Evolutionary conservation across 1,284 basidiomycete genomes (phyloP).

Genomic region (Cutaneotrichosporon sp.): DNA sequence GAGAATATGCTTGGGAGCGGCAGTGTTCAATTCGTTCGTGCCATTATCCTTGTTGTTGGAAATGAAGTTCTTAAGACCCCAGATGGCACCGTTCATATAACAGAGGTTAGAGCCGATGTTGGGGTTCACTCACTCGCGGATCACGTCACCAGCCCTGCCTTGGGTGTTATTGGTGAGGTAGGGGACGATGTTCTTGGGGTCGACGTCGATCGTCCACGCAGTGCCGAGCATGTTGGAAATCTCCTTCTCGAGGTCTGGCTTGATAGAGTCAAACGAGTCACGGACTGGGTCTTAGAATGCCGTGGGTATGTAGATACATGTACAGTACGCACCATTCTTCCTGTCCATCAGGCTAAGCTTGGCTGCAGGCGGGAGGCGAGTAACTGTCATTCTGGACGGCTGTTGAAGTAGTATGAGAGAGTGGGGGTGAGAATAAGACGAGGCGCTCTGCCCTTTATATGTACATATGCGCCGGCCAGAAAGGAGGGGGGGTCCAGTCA

Average conservation of each 20-base stretch:
- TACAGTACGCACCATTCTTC: constrained; percentile 18
- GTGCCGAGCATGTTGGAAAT: constrained; percentile 7
- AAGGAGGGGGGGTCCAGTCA: too few species aligned
- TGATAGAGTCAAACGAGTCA: constrained; percentile 12
- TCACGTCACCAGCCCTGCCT: constrained; percentile 6
- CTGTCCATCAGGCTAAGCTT: constrained; percentile 18
- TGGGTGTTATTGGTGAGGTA: not conserved
- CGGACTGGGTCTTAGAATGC: constrained; percentile 6
- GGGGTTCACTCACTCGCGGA: not conserved
- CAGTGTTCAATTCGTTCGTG: constrained; percentile 4
- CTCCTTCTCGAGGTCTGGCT: not conserved
- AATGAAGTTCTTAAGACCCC: not conserved
- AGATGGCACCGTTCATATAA: constrained; percentile 3
- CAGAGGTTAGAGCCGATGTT: not conserved
- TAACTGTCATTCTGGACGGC: not conserved
- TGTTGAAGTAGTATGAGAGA: too few species aligned
- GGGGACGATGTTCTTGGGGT: constrained; percentile 13
- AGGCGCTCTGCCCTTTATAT: too few species aligned
- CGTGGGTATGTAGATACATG: not conserved
- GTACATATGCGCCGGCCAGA: too few species aligned
- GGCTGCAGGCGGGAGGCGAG: constrained; percentile 11
- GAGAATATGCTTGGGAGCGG: not conserved
- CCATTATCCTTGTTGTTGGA: not conserved
- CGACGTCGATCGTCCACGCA: constrained; percentile 13
- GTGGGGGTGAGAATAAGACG: not conserved